Evolutionary conservation across 352 stramenopile genomes (phyloP).

Genomic region (Phytophthora pluvialis): DNA sequence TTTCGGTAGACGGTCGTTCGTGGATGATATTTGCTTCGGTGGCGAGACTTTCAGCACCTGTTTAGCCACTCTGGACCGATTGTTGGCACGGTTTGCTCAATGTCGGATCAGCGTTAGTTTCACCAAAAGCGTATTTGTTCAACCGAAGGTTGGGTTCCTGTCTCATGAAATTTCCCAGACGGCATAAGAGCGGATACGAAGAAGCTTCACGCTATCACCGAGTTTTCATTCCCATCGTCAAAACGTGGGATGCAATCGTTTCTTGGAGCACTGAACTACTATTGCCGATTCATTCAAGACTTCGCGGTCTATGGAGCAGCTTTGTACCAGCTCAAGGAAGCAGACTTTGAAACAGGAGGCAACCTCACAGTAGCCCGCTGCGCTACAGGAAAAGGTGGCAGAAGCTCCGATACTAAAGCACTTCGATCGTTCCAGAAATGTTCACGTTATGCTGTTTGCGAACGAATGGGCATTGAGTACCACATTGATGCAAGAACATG

Average conservation of each 20-base stretch:
- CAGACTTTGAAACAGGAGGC: background rate
- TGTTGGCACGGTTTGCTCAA: no score
- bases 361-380: background rate
- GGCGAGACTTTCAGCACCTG: no score
- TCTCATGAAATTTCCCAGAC: background rate
- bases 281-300: conserved; percentile 1
- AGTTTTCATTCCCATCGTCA: background rate
- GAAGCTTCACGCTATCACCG: no score
- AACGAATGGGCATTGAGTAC: conserved; percentile 31
- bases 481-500: conserved; percentile 14
- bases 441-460: conserved; percentile 20
- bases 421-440: background rate
- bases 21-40: no score
- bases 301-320: background rate
- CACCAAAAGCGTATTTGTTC: background rate
- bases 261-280: conserved; percentile 1
- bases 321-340: background rate
- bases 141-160: background rate
- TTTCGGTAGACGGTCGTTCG: background rate
- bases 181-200: background rate
- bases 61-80: no score
- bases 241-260: conserved; percentile 2
- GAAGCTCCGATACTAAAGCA: background rate
- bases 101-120: no score
- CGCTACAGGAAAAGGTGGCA: no score